These are phyloP conservation scores for Cucurbita maxima DNA, from an alignment of 306 rosid genomes.

Conservation along the genomic window DNA sequence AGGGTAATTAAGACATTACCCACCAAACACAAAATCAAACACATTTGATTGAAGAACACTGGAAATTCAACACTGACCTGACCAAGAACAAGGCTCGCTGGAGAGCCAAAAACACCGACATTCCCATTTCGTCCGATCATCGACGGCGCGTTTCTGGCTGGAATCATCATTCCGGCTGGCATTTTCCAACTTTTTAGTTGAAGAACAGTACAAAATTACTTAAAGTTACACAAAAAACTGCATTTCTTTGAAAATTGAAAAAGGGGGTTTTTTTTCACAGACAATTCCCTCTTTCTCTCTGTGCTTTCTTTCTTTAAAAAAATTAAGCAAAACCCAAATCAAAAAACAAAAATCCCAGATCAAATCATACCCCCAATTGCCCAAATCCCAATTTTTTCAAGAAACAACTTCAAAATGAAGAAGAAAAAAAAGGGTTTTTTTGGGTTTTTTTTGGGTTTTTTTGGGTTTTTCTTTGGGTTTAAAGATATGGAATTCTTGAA, in stretches of 20 bases:
- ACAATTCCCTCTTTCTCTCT: too few species aligned
- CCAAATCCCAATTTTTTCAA: background rate
- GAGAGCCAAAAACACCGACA: conserved; percentile 43
- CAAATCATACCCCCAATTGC: background rate
- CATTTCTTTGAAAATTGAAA: background rate
- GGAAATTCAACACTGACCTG: conserved; percentile 39
- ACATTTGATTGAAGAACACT: background rate
- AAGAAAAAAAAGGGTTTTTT: background rate
- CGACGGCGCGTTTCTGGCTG: conserved; percentile 10
- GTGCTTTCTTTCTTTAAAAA: background rate
- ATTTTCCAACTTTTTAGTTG: background rate
- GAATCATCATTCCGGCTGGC: conserved; percentile 14
- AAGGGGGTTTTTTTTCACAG: background rate
- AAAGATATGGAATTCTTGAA: background rate
- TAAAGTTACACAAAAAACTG: background rate
- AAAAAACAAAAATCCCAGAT: background rate
- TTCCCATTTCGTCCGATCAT: conserved; percentile 29
- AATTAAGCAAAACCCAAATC: background rate
- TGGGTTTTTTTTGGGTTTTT: too few species aligned
- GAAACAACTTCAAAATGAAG: background rate
- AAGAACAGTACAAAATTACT: background rate
- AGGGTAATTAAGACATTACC: background rate
- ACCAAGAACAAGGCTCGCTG: conserved; percentile 46
- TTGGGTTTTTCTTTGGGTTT: too few species aligned
- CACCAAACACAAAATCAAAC: background rate